A percentile compares a stretch with the other conserved stretches of the same genome.
These are phyloP conservation scores for Phytophthora quininea DNA, from an alignment of 352 stramenopile genomes.

Conservation along the genomic window DNA sequence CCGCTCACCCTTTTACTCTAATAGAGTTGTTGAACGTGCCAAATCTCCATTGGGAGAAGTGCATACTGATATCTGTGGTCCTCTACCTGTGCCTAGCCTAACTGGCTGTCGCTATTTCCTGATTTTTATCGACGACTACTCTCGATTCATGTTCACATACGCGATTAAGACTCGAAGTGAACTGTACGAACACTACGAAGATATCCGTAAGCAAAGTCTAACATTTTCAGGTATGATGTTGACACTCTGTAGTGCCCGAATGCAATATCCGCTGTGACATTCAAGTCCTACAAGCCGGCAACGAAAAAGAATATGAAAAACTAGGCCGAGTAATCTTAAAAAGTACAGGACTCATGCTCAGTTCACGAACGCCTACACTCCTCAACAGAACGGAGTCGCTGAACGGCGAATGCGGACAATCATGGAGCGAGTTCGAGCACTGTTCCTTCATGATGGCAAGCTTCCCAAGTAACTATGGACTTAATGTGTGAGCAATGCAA, in stretches of 20 bases:
- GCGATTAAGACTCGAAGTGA: slow-evolving; percentile 9
- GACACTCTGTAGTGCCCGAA: neutral
- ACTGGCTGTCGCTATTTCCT: slow-evolving; percentile 25
- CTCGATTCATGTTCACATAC: slow-evolving; percentile 24
- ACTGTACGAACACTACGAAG: slow-evolving; percentile 19
- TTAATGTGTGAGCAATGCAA: slow-evolving; percentile 10
- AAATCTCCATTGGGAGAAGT: slow-evolving; percentile 3
- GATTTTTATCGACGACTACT: slow-evolving; percentile 30
- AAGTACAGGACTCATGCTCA: slow-evolving; percentile 24
- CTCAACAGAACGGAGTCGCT: slow-evolving; percentile 22
- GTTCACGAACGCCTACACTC: slow-evolving; percentile 19
- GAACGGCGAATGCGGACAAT: slow-evolving; percentile 22
- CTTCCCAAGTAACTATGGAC: slow-evolving; percentile 9
- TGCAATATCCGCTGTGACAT: neutral
- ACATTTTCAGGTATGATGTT: slow-evolving; percentile 1
- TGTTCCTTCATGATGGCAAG: neutral
- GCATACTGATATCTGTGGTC: slow-evolving; percentile 11
- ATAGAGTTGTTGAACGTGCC: slow-evolving; percentile 15
- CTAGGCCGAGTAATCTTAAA: slow-evolving; percentile 11
- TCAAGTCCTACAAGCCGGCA: slow-evolving; percentile 5
- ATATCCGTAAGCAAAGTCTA: slow-evolving; percentile 6
- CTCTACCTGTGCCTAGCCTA: slow-evolving; percentile 10
- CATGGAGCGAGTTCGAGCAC: slow-evolving; percentile 10
- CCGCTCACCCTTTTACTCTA: slow-evolving; percentile 10
- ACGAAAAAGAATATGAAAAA: slow-evolving; percentile 20